Evolutionary conservation across 2,329 filamentous ascomycete genomes (phyloP), one percentile per base, ranked within the genome.

Genomic region (Calonectria pteridis): DNA sequence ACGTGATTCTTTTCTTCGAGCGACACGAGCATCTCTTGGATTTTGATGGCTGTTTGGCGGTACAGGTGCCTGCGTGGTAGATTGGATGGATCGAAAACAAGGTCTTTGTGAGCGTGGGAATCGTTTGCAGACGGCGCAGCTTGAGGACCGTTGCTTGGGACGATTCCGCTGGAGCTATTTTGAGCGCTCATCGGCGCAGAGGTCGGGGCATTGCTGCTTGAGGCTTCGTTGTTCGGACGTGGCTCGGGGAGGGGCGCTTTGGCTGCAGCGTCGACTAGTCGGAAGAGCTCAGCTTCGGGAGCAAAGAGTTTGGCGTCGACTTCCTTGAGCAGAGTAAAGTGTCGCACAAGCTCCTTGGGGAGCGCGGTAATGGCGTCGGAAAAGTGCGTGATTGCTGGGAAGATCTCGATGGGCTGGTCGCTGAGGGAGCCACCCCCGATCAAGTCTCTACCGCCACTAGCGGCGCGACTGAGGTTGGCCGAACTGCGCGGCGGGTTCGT

Each of bases 1-100:
- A 99, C 97, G 79, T 98, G 96, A 78, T 98, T 98, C 86, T 99
- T 99, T 86, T 99, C 97, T 82, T 99, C 97, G 46, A 98, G 90
- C 1, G 96, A 96, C 62, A 95, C 92, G 55, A 98, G 91, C 88
- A 98, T 94, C 79, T 96, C 94, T 77, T 93, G 91, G 67, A 98
- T 93, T 77, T 94, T 93, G 79, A 92, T 89, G 46, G 95, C 93
- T 67, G 96, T 92, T 73, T 95, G 93, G 79, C 93, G 91, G 82
- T 96, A 98, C 51, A 96, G 88, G 80, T 94, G 91, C 77, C 95
- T 92, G 76, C 93, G 91, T 67, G 89, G 89, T 53, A 94, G 83
- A 80, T 94, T 93, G 78, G 87, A 87, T 43, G 87, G 86, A 77
- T 91, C 89, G 82, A 88, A 91, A 67, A 88, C 85, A 58, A 85